These are phyloP conservation scores for Aciculoconidium aculeatum DNA, from an alignment of 805 yeast genomes.

Conservation along the genomic window DNA sequence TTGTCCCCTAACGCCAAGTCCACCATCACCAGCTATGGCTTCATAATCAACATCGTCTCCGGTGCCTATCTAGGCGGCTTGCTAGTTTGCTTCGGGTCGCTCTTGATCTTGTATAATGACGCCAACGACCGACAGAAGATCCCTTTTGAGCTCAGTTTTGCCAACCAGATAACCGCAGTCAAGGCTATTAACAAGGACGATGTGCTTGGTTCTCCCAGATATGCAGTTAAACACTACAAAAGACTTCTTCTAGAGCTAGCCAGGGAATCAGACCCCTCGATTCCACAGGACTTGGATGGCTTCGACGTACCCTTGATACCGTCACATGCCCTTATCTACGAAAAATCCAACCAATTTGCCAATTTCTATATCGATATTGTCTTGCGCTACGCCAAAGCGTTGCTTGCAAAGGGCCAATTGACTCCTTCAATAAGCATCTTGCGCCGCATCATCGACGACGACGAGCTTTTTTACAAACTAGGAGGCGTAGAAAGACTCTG, in stretches of 20 bases:
- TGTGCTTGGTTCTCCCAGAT: conserved; percentile 34
- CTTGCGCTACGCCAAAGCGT: conserved; percentile 34
- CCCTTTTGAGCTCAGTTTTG: conserved; percentile 32
- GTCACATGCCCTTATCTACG: conserved; percentile 22
- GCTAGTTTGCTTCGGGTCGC: conserved; percentile 32
- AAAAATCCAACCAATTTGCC: conserved; percentile 27
- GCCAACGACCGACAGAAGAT: conserved; percentile 34
- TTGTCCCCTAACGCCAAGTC: conserved; percentile 15
- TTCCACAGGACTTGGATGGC: conserved; percentile 21
- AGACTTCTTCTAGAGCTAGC: conserved; percentile 32
- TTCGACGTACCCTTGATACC: conserved; percentile 32
- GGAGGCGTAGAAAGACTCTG: conserved; percentile 39
- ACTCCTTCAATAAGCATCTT: conserved; percentile 25
- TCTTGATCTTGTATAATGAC: conserved; percentile 34
- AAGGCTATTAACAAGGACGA: conserved; percentile 41
- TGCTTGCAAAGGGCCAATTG: conserved; percentile 35
- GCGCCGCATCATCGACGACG: conserved; percentile 26
- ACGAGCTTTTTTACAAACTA: conserved; percentile 29
- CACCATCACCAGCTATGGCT: conserved; percentile 23
- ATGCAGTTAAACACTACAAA: conserved; percentile 39
- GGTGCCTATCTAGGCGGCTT: conserved; percentile 41
- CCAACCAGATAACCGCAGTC: conserved; percentile 30
- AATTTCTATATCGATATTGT: conserved; percentile 40
- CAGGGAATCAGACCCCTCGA: conserved; percentile 17
- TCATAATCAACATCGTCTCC: conserved; percentile 30